Percentiles rank a stretch among this genome's conserved stretches.
Evolutionary conservation across 495 filamentous ascomycete genomes (phyloP).

Genomic region (Aspergillus kassunensis): DNA sequence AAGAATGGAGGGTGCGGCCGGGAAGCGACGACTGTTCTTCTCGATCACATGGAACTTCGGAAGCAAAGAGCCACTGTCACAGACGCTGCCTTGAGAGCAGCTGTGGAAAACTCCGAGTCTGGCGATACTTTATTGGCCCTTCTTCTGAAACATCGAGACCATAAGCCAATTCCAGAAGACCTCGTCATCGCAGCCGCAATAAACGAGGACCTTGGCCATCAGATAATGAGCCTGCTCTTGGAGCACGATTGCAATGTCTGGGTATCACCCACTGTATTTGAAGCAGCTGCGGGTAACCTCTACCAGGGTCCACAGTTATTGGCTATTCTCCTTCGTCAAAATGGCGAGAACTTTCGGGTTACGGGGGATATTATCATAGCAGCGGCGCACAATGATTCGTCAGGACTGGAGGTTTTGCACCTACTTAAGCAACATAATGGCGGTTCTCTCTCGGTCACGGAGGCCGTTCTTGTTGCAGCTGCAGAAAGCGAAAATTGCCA

Average conservation of each 20-base stretch:
- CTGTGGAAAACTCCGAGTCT: neutral
- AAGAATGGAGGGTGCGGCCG: neutral
- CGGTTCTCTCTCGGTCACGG: neutral
- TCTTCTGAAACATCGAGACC: neutral
- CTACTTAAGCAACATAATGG: neutral
- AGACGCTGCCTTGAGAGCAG: neutral
- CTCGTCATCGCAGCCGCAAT: neutral
- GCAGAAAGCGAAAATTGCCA: neutral
- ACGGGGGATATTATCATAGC: constrained; percentile 1
- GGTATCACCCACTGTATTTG: neutral
- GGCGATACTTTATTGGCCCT: neutral
- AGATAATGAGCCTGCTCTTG: neutral
- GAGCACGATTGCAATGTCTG: neutral
- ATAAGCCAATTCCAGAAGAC: neutral
- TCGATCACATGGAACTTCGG: neutral
- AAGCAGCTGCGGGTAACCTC: neutral
- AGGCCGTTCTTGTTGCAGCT: neutral
- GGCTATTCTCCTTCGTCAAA: neutral
- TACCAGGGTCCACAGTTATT: neutral
- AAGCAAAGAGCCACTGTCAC: neutral
- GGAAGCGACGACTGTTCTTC: neutral
- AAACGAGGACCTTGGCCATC: neutral
- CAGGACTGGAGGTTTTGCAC: neutral
- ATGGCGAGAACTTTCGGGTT: neutral
- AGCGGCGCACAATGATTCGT: neutral